Conservation (phyloP, 116 monocot species). For the Iris pallida region DNA sequence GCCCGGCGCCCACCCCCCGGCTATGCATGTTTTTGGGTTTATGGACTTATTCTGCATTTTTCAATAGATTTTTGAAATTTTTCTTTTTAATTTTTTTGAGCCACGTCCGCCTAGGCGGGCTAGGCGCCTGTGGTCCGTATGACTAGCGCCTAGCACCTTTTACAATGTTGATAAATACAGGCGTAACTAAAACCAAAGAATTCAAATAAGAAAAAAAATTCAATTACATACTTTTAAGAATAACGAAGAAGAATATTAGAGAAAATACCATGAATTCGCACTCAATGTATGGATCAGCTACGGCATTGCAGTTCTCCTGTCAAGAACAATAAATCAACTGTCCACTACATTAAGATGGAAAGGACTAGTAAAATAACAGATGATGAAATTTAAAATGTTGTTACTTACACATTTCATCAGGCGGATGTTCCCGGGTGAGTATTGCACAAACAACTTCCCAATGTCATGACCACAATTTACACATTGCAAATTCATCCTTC, state of each 20-base stretch:
- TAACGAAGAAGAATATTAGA: neutral
- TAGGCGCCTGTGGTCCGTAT: too few species aligned
- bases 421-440: conserved; percentile 92
- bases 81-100: too few species aligned
- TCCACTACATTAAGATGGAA: neutral
- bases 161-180: too few species aligned
- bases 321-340: neutral
- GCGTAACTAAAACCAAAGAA: too few species aligned
- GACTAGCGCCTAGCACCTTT: too few species aligned
- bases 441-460: conserved; percentile 53
- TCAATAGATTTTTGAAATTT: too few species aligned
- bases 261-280: conserved; percentile 84
- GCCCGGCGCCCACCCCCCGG: too few species aligned
- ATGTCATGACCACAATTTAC: conserved; percentile 57
- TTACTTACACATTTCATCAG: conserved; percentile 85
- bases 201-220: neutral
- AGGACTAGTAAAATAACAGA: neutral
- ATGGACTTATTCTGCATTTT: too few species aligned
- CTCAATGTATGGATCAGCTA: conserved; percentile 93
- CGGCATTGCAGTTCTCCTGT: conserved; percentile 67
- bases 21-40: too few species aligned
- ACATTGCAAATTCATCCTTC: conserved; percentile 33
- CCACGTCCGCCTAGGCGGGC: too few species aligned
- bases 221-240: neutral
- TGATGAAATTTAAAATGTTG: neutral